Conservation (phyloP, 495 filamentous ascomycete species). For the Penicillium atrosanguineum region DNA sequence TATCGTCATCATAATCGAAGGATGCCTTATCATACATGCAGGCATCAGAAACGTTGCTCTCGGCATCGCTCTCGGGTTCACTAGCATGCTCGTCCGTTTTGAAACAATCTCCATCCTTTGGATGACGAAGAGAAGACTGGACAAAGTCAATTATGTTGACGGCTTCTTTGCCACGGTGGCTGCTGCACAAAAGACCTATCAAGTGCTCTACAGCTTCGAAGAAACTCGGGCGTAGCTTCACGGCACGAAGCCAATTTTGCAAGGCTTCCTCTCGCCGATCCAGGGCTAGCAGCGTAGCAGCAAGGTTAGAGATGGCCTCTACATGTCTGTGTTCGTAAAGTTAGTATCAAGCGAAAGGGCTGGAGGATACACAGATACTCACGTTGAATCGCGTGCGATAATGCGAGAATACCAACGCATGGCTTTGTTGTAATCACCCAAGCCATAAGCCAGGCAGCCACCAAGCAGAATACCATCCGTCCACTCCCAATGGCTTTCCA, state of each 20-base stretch:
- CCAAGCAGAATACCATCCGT: conserved; percentile 92
- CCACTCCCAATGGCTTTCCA: conserved; percentile 89
- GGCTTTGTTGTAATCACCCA: conserved; percentile 83
- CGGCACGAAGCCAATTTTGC: conserved; percentile 78
- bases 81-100: conserved; percentile 52
- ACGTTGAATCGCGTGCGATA: conserved; percentile 76
- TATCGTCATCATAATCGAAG: conserved; percentile 58
- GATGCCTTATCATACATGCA: conserved; percentile 53
- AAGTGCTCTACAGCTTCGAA: conserved; percentile 97
- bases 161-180: conserved; percentile 78
- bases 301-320: conserved; percentile 91
- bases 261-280: conserved; percentile 82
- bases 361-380: conserved; percentile 27
- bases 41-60: conserved; percentile 48
- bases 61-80: conserved; percentile 54
- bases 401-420: conserved; percentile 88
- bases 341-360: conserved; percentile 5
- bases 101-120: conserved; percentile 47
- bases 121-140: conserved; percentile 67
- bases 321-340: conserved; percentile 62
- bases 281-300: conserved; percentile 81
- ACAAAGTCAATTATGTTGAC: conserved; percentile 87
- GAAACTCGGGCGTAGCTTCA: conserved; percentile 82
- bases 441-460: conserved; percentile 89
- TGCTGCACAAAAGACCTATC: conserved; percentile 80